A percentile compares a stretch with the other conserved stretches of the same genome.
phyloP scores from a whole-genome alignment of 1,284 basidiomycete species.

The Irpex lacteus region DNA sequence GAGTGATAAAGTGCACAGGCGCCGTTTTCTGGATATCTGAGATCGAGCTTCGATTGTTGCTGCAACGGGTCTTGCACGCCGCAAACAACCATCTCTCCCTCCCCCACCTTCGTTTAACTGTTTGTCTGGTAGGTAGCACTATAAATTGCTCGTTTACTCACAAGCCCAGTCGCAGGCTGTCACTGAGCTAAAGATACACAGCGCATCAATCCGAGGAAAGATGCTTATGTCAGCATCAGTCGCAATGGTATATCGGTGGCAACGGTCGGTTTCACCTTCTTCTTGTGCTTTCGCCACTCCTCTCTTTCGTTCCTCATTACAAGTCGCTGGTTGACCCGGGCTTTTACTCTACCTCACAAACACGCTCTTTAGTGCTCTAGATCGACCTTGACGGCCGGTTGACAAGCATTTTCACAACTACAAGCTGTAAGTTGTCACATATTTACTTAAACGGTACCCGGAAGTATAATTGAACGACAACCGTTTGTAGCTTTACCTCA shows the following conservation, averaged over 20 bases:
- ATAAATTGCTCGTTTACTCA: not conserved
- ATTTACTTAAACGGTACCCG: not conserved
- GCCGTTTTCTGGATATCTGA: not conserved
- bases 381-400: slow-evolving; percentile 5
- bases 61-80: not conserved
- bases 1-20: not conserved
- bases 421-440: not conserved
- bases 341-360: slow-evolving; percentile 6
- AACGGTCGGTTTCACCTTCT: slow-evolving; percentile 5
- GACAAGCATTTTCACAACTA: not conserved
- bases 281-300: slow-evolving; percentile 4
- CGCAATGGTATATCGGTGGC: slow-evolving; percentile 2
- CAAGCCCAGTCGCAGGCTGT: not conserved
- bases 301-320: slow-evolving; percentile 1
- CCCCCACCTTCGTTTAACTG: not conserved
- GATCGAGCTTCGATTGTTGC: not conserved
- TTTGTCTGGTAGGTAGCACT: not conserved
- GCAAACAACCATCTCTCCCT: not conserved
- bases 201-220: not conserved
- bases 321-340: slow-evolving; percentile 18
- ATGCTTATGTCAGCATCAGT: slow-evolving; percentile 16
- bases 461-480: not conserved
- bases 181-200: not conserved
- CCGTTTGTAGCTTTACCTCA: not conserved
- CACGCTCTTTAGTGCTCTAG: slow-evolving; percentile 1